Conservation (phyloP, 140 eudicot species). For the Ambrosia hybrid region DNA sequence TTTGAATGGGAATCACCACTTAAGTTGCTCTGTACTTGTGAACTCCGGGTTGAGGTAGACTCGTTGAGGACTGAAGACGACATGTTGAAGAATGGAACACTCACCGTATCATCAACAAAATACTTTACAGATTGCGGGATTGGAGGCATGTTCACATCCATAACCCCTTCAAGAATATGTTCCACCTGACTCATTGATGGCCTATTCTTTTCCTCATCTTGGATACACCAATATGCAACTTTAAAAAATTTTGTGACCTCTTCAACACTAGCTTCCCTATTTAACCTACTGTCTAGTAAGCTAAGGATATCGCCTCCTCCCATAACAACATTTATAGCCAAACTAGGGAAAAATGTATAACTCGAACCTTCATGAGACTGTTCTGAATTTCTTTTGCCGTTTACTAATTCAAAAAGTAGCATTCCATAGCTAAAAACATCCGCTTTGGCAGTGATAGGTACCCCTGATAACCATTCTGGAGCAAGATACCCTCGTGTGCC, state of each 20-base stretch:
- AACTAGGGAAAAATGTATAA: constrained; percentile 51
- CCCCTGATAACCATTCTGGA: constrained; percentile 87
- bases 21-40: constrained; percentile 20
- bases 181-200: constrained; percentile 63
- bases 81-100: constrained; percentile 7
- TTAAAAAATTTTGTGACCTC: constrained; percentile 44
- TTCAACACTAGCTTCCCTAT: constrained; percentile 38
- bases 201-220: constrained; percentile 54
- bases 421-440: constrained; percentile 31
- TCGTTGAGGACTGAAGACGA: constrained; percentile 46
- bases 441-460: constrained; percentile 65
- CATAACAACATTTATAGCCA: constrained; percentile 39
- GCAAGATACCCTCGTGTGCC: constrained; percentile 85
- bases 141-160: constrained; percentile 57
- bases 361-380: constrained; percentile 33
- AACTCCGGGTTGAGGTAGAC: constrained; percentile 38
- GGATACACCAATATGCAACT: constrained; percentile 74
- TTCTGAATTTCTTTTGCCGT: constrained; percentile 56
- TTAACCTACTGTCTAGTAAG: constrained; percentile 47
- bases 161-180: constrained; percentile 67
- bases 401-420: constrained; percentile 42
- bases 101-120: constrained; percentile 36
- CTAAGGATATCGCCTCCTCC: constrained; percentile 53
- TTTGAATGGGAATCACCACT: background rate
- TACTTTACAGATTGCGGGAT: constrained; percentile 41